Evolutionary conservation across 257 asterid genomes (phyloP), one percentile per base, ranked within the genome.

Genomic region (Solanum gracilifrons): DNA sequence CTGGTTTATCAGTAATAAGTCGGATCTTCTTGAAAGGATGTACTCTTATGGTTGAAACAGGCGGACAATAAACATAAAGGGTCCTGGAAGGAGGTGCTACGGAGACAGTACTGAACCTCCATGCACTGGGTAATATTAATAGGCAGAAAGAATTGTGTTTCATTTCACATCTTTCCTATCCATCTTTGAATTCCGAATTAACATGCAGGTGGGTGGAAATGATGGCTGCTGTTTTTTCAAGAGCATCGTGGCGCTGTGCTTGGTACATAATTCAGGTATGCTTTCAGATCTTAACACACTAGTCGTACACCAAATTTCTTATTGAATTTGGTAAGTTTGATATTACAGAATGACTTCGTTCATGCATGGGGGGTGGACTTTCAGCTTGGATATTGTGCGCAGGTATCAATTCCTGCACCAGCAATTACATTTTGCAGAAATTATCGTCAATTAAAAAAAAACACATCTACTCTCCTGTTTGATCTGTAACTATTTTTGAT

Each of bases 151-250:
- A 29, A 82, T 11, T 46, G 9, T 18, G 41, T 29, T 48, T 29
- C 85, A 48, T 2, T 29, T 29, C 25, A 48, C 36, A 82, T 48
- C 27, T 82, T 29, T 10, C 36, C 69, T 5, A 48, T 80, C 39
- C 85, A 82, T 82, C 69, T 29, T 60, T 18, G 20, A 29, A 29
- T 82, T 20, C 43, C 11, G 21, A 20, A 31, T 82, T 82, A 4
- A 18, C 7, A 18, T 82, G 73, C 91, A 94, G 98, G 91, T 94
- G 92, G 89, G 96, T 93, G 88, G 98, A 95, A 93, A 92, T 93
- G 98, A 94, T 94, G 98, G 97, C 97, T 90, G 97, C 97, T 6
- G 96, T 93, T 86, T 95, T 95, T 89, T 94, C 98, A 5, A 89
- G 88, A 68, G 92, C 90, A 88, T 93, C 95, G 2, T 95, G 97